These are phyloP conservation scores for Lumnitzera littorea DNA, from an alignment of 345 rosid species.

Conservation along the genomic window DNA sequence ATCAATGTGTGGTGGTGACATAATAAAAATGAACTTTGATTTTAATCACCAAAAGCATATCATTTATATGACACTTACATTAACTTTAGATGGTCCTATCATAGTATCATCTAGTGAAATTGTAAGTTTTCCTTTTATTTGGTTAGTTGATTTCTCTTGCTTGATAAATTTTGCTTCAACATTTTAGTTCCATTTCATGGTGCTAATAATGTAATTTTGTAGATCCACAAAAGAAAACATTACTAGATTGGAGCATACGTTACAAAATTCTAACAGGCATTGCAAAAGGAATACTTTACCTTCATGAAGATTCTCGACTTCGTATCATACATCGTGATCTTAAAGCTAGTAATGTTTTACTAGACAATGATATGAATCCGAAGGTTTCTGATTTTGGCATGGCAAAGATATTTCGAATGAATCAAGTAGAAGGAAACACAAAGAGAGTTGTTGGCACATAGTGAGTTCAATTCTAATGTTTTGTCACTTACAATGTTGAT, in stretches of 20 bases:
- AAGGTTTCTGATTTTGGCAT: conserved; percentile 29
- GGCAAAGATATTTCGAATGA: conserved; percentile 19
- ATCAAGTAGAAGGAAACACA: conserved; percentile 17
- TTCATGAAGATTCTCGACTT: conserved; percentile 46
- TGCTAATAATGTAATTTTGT: not conserved
- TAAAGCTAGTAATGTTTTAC: conserved; percentile 37
- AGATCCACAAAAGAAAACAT: conserved; percentile 23
- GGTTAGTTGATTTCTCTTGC: no score
- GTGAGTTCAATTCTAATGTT: conserved; percentile 7
- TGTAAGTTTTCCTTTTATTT: no score
- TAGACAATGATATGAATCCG: conserved; percentile 21
- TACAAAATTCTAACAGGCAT: conserved; percentile 46
- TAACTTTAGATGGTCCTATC: no score
- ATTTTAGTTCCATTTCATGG: no score
- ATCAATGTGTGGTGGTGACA: no score
- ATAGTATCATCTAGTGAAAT: no score
- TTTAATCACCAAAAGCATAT: no score
- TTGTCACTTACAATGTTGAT: no score
- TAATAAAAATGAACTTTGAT: no score
- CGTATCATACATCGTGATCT: conserved; percentile 52
- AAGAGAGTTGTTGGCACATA: conserved; percentile 20
- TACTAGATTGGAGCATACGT: conserved; percentile 35
- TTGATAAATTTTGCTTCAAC: no score
- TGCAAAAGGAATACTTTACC: conserved; percentile 48
- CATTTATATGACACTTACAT: no score